phyloP scores from a whole-genome alignment of 345 rosid genomes.

The Corchorus capsularis region DNA sequence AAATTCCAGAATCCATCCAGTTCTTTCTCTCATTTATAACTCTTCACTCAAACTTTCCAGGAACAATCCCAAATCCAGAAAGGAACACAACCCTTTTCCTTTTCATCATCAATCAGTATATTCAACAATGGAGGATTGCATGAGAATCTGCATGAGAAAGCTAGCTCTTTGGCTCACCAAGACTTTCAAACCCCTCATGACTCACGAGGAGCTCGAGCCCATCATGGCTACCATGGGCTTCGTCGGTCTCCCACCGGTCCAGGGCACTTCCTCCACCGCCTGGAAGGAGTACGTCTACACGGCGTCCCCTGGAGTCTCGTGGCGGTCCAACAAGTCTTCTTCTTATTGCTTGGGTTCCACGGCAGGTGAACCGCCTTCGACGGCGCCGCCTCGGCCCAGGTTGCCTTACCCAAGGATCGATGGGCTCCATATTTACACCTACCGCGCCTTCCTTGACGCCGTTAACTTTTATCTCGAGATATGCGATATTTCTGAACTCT shows the following conservation, averaged over 20 bases:
- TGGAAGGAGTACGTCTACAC: conserved; percentile 47
- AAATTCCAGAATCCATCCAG: not conserved
- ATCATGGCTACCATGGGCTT: conserved; percentile 54
- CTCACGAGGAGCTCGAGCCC: conserved; percentile 50
- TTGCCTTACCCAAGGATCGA: conserved; percentile 58
- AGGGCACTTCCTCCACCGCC: not conserved
- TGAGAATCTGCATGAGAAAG: conserved; percentile 52
- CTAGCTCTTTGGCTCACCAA: conserved; percentile 55
- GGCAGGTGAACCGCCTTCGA: conserved; percentile 8
- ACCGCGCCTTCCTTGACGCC: conserved; percentile 55
- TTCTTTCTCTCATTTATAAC: not conserved
- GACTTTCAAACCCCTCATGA: conserved; percentile 54
- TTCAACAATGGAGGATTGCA: conserved; percentile 31
- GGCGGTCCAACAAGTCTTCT: conserved; percentile 16
- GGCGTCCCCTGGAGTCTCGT: conserved; percentile 1
- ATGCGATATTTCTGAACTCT: conserved; percentile 43
- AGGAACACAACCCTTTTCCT: not conserved
- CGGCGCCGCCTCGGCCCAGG: conserved; percentile 32
- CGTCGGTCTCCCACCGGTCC: conserved; percentile 29
- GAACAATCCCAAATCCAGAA: not conserved
- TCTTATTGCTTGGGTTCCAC: not conserved
- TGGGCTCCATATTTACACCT: conserved; percentile 51
- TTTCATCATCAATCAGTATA: not conserved
- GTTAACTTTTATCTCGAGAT: conserved; percentile 45
- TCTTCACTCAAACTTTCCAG: not conserved